Evolutionary conservation across 1,284 basidiomycete genomes (phyloP), one percentile per base, ranked within the genome.

Genomic region (Pseudozyma sp.): DNA sequence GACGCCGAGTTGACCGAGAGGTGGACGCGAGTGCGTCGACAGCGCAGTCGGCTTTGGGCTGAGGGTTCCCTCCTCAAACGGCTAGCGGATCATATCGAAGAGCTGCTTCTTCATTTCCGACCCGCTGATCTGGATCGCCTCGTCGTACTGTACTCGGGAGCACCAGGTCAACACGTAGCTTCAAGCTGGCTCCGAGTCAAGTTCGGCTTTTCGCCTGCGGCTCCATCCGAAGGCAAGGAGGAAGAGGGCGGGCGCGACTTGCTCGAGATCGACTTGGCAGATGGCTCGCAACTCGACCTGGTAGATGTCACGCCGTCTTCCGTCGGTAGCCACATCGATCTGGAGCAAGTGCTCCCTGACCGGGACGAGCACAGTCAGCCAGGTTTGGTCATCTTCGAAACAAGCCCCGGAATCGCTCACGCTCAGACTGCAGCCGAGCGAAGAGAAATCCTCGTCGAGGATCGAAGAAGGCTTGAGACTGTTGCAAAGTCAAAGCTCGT

Each of bases 111-210:
- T 17, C 66, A 58, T 35, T 74, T 61, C 51, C 54, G 60, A 17
- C 69, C 56, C 3, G 67, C 62, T 5, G 61, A 64, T 30, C 30
- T 70, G 40, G 63, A 66, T 19, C 57, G 53, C 2, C 65, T 67
- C 7, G 47, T 59, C 4, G 40, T 69, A 35, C 46, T 70, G 14
- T 68, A 68, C 44, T 60, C 53, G 3, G 68, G 66, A 7, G 60
- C 71, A 3, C 60, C 60, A 9, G 44, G 54, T 24, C 54, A 63
- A 40, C 66, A 68, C 11, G 66, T 69, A 4, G 72, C 68, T 1
- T 75, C 75, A 5, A 58, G 65, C 33, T 77, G 75, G 75, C 53
- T 77, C 13, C 64, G 75, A 3, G 53, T 63, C 59, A 77, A 77
- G 30, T 65, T 77, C 16, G 71, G 71, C 1, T 59, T 69, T 14